Evolutionary conservation across 768 basidiomycete species (phyloP).

Genomic region (Calocera cornea): DNA sequence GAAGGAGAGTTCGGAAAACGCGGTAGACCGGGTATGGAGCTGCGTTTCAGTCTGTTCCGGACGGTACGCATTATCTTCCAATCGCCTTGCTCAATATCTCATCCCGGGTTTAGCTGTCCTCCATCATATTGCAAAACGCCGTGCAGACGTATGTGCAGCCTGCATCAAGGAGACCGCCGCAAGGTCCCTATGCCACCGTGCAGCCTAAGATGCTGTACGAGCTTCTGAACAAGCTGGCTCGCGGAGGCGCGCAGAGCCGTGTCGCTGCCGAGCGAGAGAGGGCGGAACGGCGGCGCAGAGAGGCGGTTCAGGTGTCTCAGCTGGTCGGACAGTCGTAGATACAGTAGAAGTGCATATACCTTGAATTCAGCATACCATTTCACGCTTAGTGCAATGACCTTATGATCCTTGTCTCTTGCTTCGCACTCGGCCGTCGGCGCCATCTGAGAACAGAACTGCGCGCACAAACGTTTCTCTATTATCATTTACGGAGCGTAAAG

Average conservation of each 20-base stretch:
- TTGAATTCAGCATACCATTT: background rate
- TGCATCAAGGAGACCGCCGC: conserved; percentile 34
- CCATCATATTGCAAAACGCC: conserved; percentile 56
- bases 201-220: conserved; percentile 59
- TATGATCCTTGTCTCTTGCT: background rate
- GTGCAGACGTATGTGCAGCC: conserved; percentile 73
- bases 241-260: conserved; percentile 48
- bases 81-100: background rate
- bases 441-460: background rate
- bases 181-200: conserved; percentile 48
- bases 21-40: background rate
- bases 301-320: conserved; percentile 39
- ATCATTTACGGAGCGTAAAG: conserved; percentile 1
- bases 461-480: conserved; percentile 5
- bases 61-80: background rate
- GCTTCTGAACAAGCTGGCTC: conserved; percentile 66
- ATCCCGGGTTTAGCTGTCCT: conserved; percentile 38
- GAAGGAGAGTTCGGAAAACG: conserved; percentile 55
- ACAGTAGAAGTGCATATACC: background rate
- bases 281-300: conserved; percentile 58
- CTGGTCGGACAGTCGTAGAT: background rate
- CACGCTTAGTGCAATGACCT: no score
- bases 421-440: background rate
- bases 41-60: background rate
- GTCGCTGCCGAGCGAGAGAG: conserved; percentile 46